Base-by-base conservation (phyloP, 176 grass and related monocot genomes). In the Areca catechu region DNA sequence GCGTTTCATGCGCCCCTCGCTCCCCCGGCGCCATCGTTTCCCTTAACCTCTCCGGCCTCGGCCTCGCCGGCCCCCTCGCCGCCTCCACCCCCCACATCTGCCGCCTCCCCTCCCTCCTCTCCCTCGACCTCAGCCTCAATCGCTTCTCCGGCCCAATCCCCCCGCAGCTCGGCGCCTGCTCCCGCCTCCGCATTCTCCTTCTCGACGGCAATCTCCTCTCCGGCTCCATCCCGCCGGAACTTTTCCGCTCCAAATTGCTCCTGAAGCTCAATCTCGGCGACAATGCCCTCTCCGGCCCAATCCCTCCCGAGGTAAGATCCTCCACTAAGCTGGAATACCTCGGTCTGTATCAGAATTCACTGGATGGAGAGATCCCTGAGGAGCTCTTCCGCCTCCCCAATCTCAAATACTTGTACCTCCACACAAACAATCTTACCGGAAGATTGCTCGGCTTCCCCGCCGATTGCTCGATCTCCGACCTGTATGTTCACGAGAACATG, bases 101-200 rank as follows among this genome's bases (percentile, higher is more conserved):
- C 61, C 60, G 48, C 22, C 80, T 89, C 29, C 68, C 62, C 19
- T 50, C 28, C 48, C 60, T 95, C 5, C 20, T 54, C 30, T 24
- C 16, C n/a, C 63, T 88, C 27, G 70, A 95, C 61, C 61, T 95
- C 63, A 79, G 80, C 66, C 12, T 18, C 28, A 95, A 88, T 69
- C 5, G 5, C 14, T 67, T 95, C 62, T 56, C 58, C 10, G 89
- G 89, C 4, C 18, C 50, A 5, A 53, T 95, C 49, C 89, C 89
- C 4, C 27, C 48, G 1, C 53, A 66, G 10, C 77, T 95, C 54
- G 56, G 65, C 43, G 61, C 69, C 16, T 84, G 84, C 61, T 62
- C 80, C 49, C 59, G 53, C 4, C 59, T 95, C 5, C 2, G 54
- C 30, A 24, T 54, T 2, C 53, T 95, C 57, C 6, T 79, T 19